Evolutionary conservation across 768 basidiomycete genomes (phyloP).

Genomic region (Boletus bicolor): DNA sequence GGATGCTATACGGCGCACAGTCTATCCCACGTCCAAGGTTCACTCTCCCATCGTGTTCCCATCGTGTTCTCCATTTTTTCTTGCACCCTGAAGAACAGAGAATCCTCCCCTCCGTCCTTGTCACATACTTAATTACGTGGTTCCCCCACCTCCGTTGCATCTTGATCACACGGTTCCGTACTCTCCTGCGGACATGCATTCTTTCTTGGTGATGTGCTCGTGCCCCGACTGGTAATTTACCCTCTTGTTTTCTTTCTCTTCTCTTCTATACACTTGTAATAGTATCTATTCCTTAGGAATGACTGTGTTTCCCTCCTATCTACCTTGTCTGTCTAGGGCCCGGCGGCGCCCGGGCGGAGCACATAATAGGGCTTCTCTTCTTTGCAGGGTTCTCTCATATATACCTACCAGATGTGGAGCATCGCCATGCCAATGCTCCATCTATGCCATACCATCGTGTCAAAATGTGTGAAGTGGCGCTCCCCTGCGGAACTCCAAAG

Average conservation of each 20-base stretch:
- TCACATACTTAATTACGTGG: neutral
- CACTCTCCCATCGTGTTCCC: neutral
- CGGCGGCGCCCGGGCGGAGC: neutral
- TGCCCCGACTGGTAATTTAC: neutral
- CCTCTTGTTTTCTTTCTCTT: neutral
- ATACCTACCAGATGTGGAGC: neutral
- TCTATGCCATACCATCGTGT: neutral
- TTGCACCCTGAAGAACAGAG: neutral
- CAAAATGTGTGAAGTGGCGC: neutral
- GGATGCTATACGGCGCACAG: constrained; percentile 1
- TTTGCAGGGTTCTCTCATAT: neutral
- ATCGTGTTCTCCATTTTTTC: neutral
- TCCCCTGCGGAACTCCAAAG: neutral
- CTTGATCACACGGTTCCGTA: neutral
- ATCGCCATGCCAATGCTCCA: neutral
- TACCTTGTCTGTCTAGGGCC: neutral
- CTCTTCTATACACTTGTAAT: neutral
- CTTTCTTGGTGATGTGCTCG: neutral
- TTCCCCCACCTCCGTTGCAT: neutral
- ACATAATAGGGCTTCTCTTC: neutral
- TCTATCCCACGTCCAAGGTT: neutral
- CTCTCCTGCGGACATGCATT: neutral
- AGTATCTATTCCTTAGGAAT: neutral
- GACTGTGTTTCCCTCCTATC: neutral
- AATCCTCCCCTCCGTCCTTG: neutral